Base-by-base conservation (phyloP, 331 rosid genomes). In the Arachis monticola region DNA sequence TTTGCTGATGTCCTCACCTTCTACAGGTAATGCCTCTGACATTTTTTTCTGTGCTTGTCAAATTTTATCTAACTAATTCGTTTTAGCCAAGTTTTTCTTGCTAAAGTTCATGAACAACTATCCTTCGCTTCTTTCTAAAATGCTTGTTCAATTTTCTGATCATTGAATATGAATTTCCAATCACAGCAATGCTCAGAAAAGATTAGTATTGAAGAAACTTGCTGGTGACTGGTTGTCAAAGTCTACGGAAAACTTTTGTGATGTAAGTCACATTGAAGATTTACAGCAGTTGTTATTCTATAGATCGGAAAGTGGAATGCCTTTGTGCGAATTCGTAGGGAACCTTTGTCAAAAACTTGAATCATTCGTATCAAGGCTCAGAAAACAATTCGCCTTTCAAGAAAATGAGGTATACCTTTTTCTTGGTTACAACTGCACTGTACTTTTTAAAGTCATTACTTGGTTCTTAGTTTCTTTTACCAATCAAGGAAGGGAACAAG, bases 161-260 rank as follows among this genome's bases (percentile, higher is more conserved):
- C 69, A 67, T 66, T 75, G 38, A 70, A 13, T 61, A 57, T 47
- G 76, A 67, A 67, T 83, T 81, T 48, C 52, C 81, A 76, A 70
- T 78, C 68, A 55, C 92, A 88, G 98, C 78, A 83, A 82, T 81
- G 97, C 97, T 58, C 75, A 80, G 86, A 87, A 87, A 78, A 91
- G 85, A 81, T 73, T 90, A 35, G 47, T 88, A 73, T 75, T 91
- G 80, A 82, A 67, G 64, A 85, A 85, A 80, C 77, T 77, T 77
- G 77, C 81, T 44, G 44, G 75, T 63, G 78, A 76, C 67, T 63
- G 67, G 61, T 46, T 53, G 79, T 77, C 85, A 73, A 70, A 87
- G 74, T 82, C 85, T 10, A 73, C 22, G 8, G 90, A 83, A 72
- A 71, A 77, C 46, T 88, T 82, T 53, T 78, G 81, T 1, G 42